Base-by-base conservation (phyloP, 352 stramenopile genomes). In the Phytophthora pseudosyringae region DNA sequence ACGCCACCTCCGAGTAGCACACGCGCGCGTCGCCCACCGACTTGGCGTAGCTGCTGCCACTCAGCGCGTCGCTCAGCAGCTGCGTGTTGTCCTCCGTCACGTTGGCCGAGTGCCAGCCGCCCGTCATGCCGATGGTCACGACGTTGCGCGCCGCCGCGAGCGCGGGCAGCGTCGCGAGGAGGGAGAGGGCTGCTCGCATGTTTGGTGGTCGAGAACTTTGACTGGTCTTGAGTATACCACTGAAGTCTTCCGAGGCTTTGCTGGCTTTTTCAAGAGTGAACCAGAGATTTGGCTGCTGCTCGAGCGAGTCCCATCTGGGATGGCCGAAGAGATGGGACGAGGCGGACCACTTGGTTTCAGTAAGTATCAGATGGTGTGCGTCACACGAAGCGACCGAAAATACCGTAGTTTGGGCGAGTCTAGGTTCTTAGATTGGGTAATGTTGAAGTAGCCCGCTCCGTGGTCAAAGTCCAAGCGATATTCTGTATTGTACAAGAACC, bases 21-120 rank as follows among this genome's bases (percentile, higher is more conserved):
- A 86, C 77, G 60, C 77, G 77, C 40, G 44, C 78, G 38, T 47
- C n/a, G 31, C 63, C 69, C 25, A 80, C 75, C 1, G 58, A 41
- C 25, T 67, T 59, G 49, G 49, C 16, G 69, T 65, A 86, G 21
- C 46, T 67, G 15, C 35, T 59, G 25, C 62, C 69, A 36, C 40
- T 62, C 33, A 85, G 65, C 31, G 76, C 73, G 10, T 54, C 11
- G 21, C 15, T 16, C 43, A 85, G 67, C 55, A 82, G n/a, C 45
- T 73, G 12, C 44, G 49, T 64, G 36, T 64, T 61, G 10, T 58
- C 53, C 1, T 61, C 28, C 31, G 75, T 79, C 39, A 77, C 54
- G 11, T 71, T 38, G 36, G 53, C 43, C 3, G n/a, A 13, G 21
- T 64, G 44, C 71, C 72, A 83, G 0, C 62, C 64, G 25, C 71